phyloP scores from a whole-genome alignment of 2,329 filamentous ascomycete genomes.

The Sphaerulina musiva region DNA sequence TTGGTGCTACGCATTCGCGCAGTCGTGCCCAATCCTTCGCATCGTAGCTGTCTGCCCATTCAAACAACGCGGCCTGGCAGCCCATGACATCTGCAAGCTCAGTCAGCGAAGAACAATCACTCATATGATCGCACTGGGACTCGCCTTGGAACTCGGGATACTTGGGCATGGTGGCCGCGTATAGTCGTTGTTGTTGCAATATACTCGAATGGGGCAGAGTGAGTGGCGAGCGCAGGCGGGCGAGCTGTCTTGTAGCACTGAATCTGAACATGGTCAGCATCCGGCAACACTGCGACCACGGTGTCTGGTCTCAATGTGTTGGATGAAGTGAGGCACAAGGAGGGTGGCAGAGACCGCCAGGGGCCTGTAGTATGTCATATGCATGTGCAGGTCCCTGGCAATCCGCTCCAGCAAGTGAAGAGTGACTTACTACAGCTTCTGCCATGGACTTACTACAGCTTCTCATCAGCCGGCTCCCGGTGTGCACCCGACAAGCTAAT shows the following conservation, averaged over 20 bases:
- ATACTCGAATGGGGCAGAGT: neutral
- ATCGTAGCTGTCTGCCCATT: constrained; percentile 59
- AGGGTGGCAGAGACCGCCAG: no score
- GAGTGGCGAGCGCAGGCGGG: neutral
- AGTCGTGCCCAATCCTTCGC: constrained; percentile 57
- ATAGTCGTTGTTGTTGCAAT: neutral
- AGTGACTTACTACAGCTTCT: neutral
- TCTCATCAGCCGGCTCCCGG: neutral
- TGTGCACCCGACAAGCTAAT: neutral
- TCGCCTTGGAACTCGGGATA: neutral
- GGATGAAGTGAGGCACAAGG: no score
- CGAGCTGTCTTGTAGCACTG: neutral
- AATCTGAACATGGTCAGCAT: neutral
- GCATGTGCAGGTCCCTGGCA: neutral
- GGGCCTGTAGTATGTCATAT: no score
- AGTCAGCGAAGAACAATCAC: neutral
- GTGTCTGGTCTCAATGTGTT: neutral
- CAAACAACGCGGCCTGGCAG: constrained; percentile 37
- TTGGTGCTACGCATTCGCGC: constrained; percentile 53
- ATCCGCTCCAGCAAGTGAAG: neutral
- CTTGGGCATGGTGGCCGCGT: neutral
- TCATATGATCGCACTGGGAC: neutral
- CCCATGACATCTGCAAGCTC: constrained; percentile 13
- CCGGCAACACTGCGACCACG: neutral
- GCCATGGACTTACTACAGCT: no score